Evolutionary conservation across 2,329 filamentous ascomycete genomes (phyloP).

Genomic region (Apiospora rasikravindrae): DNA sequence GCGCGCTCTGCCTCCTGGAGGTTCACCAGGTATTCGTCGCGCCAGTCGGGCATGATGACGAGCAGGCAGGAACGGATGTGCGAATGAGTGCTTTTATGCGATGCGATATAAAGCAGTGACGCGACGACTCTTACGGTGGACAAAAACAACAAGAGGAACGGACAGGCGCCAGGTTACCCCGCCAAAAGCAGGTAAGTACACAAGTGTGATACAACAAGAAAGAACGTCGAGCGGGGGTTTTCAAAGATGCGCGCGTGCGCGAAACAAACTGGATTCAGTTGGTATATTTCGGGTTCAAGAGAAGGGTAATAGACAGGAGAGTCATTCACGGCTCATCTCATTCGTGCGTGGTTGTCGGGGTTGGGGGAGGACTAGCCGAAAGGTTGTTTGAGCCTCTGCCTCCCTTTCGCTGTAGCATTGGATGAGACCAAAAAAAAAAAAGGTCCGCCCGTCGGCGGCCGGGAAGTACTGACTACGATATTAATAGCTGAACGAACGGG

Average conservation of each 20-base stretch:
- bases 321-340: conserved; percentile 3
- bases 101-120: neutral
- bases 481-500: neutral
- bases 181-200: neutral
- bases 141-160: neutral
- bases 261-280: neutral
- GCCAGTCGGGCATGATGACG: conserved; percentile 65
- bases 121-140: neutral
- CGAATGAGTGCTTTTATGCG: neutral
- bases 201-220: neutral
- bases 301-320: neutral
- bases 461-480: neutral
- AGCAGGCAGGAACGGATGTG: neutral
- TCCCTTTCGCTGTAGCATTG: neutral
- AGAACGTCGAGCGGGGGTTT: neutral
- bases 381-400: conserved; percentile 9
- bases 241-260: neutral
- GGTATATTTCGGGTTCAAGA: neutral
- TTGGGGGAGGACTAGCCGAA: neutral
- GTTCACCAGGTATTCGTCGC: conserved; percentile 78
- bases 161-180: neutral
- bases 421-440: neutral
- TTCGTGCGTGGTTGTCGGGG: neutral
- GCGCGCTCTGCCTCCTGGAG: conserved; percentile 76
- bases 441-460: neutral